phyloP scores from a whole-genome alignment of 768 basidiomycete species.

The Tubosaeta brunneosetosa region DNA sequence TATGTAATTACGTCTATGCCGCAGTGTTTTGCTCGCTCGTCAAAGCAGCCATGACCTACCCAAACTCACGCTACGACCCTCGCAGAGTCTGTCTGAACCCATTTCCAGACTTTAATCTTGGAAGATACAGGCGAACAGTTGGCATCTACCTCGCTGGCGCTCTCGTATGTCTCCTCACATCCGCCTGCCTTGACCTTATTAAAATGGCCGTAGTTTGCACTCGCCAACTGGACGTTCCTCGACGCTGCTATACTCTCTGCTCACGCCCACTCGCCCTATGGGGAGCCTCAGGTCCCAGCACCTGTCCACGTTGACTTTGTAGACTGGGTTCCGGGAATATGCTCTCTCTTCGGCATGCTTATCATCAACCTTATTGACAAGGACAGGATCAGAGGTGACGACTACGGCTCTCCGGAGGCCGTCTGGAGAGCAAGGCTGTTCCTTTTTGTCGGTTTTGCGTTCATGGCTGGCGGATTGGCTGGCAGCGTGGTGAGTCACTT shows the following conservation, averaged over 20 bases:
- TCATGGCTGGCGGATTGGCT: conserved; percentile 98
- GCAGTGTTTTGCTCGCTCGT: neutral
- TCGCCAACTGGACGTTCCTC: conserved; percentile 93
- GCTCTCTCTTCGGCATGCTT: conserved; percentile 87
- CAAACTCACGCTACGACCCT: conserved; percentile 73
- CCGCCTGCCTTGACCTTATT: neutral
- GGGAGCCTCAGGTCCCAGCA: conserved; percentile 60
- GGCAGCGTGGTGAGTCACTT: conserved; percentile 81
- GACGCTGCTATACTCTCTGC: conserved; percentile 90
- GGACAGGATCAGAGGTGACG: conserved; percentile 76
- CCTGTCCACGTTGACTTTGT: conserved; percentile 85
- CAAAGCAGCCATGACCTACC: conserved; percentile 4
- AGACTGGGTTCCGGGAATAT: conserved; percentile 97
- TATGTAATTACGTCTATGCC: conserved; percentile 12
- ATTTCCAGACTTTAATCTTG: conserved; percentile 71
- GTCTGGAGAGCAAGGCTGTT: conserved; percentile 91
- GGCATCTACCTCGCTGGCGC: conserved; percentile 92
- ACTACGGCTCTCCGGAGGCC: conserved; percentile 75
- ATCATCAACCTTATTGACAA: conserved; percentile 95
- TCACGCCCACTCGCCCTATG: conserved; percentile 74
- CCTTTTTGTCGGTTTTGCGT: conserved; percentile 90
- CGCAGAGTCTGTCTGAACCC: conserved; percentile 84
- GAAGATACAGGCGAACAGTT: conserved; percentile 72
- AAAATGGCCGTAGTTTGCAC: conserved; percentile 62
- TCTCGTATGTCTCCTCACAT: conserved; percentile 58